These are phyloP conservation scores for Ascochyta fabae DNA, from an alignment of 2,329 filamentous ascomycete species.

Conservation along the genomic window DNA sequence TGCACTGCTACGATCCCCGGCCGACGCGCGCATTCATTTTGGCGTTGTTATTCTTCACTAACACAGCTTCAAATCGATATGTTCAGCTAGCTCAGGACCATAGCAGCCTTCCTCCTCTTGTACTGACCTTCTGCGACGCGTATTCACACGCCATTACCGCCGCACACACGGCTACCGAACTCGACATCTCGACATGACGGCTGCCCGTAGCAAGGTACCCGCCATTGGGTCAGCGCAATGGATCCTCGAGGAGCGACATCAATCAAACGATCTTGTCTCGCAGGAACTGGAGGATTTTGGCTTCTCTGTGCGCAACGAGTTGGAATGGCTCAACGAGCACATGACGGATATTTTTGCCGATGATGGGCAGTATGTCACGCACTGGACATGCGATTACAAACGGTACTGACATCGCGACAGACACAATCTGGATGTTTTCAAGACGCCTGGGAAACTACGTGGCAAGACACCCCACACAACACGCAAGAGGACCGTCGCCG, in stretches of 20 bases:
- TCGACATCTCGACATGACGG: slow-evolving; percentile 41
- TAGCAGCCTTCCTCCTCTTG: slow-evolving; percentile 15
- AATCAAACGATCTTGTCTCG: slow-evolving; percentile 75
- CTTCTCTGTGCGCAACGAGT: slow-evolving; percentile 88
- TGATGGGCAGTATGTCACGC: slow-evolving; percentile 76
- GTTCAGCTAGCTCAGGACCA: slow-evolving; percentile 21
- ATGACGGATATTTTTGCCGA: slow-evolving; percentile 93
- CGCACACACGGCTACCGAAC: slow-evolving; percentile 10
- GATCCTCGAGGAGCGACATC: slow-evolving; percentile 83
- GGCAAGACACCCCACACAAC: slow-evolving; percentile 79
- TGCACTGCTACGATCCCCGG: slow-evolving; percentile 19
- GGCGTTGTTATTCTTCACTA: slow-evolving; percentile 19
- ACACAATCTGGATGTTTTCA: slow-evolving; percentile 94
- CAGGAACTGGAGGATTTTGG: slow-evolving; percentile 92
- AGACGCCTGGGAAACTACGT: slow-evolving; percentile 83
- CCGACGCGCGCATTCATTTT: slow-evolving; percentile 21
- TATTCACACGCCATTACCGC: slow-evolving; percentile 19
- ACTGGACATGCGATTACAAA: slow-evolving; percentile 8
- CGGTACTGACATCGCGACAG: slow-evolving; percentile 57
- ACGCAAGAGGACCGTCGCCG: slow-evolving; percentile 62
- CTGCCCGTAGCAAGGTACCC: slow-evolving; percentile 43
- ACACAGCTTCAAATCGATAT: slow-evolving; percentile 23
- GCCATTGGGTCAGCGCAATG: slow-evolving; percentile 83
- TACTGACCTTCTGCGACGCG: slow-evolving; percentile 34
- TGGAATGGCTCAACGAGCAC: slow-evolving; percentile 98